A percentile compares a stretch with the other conserved stretches of the same genome.
Evolutionary conservation across 2,329 filamentous ascomycete species (phyloP).

Genomic region (Paecilomyces variotii): DNA sequence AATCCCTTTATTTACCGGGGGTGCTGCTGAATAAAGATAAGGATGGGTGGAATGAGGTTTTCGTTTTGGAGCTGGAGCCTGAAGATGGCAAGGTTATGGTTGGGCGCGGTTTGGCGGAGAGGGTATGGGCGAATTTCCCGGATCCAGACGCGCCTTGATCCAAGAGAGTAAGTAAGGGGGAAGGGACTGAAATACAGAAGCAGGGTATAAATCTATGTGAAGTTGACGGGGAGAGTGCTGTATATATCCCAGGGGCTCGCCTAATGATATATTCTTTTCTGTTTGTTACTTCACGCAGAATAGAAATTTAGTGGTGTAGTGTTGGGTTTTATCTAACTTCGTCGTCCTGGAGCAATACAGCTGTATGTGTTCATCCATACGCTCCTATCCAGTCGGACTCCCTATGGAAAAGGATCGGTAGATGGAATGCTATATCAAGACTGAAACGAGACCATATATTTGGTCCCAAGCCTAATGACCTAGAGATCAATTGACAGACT

Average conservation of each 20-base stretch:
- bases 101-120: neutral
- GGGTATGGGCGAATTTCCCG: neutral
- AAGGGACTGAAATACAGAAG: neutral
- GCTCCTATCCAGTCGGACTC: no score
- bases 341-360: no score
- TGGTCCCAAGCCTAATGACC: neutral
- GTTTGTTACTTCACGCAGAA: no score
- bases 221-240: no score
- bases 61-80: constrained; percentile 40
- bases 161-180: neutral
- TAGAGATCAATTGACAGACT: neutral
- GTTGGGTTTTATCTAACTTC: no score
- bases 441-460: no score
- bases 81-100: neutral
- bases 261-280: no score
- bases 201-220: neutral
- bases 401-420: no score
- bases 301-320: no score
- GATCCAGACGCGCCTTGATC: neutral
- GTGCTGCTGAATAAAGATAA: constrained; percentile 26
- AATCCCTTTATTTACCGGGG: constrained; percentile 42
- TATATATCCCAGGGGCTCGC: no score
- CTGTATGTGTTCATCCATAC: no score
- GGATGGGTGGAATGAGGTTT: constrained; percentile 31
- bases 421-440: no score